Evolutionary conservation across 2,329 filamentous ascomycete genomes (phyloP), one percentile per base, ranked within the genome.

Genomic region (Alternaria sp.): DNA sequence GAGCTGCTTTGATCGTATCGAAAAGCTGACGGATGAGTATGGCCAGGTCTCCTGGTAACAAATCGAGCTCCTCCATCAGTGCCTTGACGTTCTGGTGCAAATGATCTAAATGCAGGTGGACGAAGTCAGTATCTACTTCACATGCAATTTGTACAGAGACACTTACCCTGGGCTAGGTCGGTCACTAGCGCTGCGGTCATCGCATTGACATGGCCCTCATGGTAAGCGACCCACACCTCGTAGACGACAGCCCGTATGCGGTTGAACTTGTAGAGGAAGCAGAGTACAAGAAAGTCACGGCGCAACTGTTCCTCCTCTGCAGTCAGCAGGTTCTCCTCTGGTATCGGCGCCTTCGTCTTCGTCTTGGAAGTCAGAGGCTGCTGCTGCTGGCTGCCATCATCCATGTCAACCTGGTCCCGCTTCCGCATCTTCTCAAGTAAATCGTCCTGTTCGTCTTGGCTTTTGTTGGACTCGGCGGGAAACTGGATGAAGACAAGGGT

Each of bases 251-350:
- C 47, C n/a, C 67, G 67, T 26, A 71, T 43, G 9, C 60, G 46
- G 37, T 60, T 60, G 20, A 71, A 57, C 33, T 68, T 57, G 46
- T 70, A 70, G 2, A 71, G 44, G 49, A 68, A 71, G 49, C 64
- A 69, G 18, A 73, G 63, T 20, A 67, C 55, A 20, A 61, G 25
- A 33, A 72, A 71, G 9, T 66, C 33, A 28, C 61, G 60, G 23
- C 68, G 66, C 45, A 65, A 14, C 8, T 55, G 55, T 25, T 60
- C 25, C 15, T 72, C 68, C n/a, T 49, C 43, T 28, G 58, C 37
- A 15, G 64, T 58, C 30, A 63, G 25, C n/a, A 55, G 41, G 6
- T 45, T 14, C n/a, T 11, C 25, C 25, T 55, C 23, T 37, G 18
- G 23, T 43, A 20, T 47, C 15, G 25, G 28, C 47, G 20, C 30